Evolutionary conservation across 352 stramenopile genomes (phyloP).

Genomic region (Globisporangium lucens): DNA sequence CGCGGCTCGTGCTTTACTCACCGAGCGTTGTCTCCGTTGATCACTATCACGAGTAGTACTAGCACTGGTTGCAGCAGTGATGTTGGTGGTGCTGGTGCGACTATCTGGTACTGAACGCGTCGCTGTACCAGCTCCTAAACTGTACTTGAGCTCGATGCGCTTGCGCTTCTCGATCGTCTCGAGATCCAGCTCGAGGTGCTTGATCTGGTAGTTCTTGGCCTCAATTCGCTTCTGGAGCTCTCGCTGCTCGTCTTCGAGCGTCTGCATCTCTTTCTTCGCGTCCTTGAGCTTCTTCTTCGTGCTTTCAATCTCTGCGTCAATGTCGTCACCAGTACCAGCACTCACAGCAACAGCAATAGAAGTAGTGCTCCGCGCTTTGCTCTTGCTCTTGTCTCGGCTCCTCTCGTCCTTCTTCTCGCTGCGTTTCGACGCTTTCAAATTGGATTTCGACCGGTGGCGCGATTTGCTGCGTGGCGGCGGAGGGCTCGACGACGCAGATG

Average conservation of each 20-base stretch:
- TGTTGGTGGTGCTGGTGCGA: neutral
- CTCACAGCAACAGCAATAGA: neutral
- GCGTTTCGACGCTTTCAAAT: neutral
- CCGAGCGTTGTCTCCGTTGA: conserved; percentile 23
- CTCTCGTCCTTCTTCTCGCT: conserved; percentile 23
- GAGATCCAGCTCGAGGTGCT: conserved; percentile 61
- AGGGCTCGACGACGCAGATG: neutral
- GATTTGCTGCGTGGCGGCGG: neutral
- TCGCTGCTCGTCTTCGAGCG: conserved; percentile 34
- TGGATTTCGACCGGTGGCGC: conserved; percentile 10
- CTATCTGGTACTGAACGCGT: neutral
- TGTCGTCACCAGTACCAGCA: conserved; percentile 24
- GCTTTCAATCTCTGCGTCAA: conserved; percentile 46
- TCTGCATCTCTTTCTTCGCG: conserved; percentile 43
- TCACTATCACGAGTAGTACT: conserved; percentile 10
- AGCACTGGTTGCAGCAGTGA: neutral
- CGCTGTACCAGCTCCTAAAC: neutral
- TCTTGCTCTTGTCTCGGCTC: conserved; percentile 24
- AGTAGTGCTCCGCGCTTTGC: neutral
- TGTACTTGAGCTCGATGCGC: conserved; percentile 36
- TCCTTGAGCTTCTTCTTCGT: conserved; percentile 39
- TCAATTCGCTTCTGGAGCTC: conserved; percentile 41
- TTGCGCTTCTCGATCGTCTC: conserved; percentile 60
- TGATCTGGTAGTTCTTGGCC: conserved; percentile 57
- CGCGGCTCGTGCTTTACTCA: conserved; percentile 22